A percentile compares a stretch with the other conserved stretches of the same genome.
Conservation (phyloP, 306 rosid species). For the Gastrolobium villosum region DNA sequence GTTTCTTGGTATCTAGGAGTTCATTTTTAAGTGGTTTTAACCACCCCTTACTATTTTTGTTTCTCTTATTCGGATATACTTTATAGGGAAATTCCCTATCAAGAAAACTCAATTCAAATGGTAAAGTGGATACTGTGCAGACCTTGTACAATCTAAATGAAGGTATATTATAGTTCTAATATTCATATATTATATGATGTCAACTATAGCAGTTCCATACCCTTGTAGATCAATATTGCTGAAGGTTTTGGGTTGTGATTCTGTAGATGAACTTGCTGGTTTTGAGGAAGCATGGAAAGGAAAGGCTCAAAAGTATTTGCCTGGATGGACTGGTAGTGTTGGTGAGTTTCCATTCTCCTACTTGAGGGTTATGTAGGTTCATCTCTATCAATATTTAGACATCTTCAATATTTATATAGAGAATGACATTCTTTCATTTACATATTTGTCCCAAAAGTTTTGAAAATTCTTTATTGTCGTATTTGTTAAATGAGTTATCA, state of each 20-base stretch:
- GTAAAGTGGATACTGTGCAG: conserved; percentile 72
- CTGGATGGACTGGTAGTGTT: conserved; percentile 65
- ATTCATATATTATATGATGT: conserved; percentile 2
- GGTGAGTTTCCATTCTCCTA: conserved; percentile 56
- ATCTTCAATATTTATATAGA: conserved; percentile 10
- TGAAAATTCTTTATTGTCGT: neutral
- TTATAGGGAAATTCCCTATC: conserved; percentile 70
- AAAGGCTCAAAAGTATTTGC: conserved; percentile 67
- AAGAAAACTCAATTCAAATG: conserved; percentile 77
- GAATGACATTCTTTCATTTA: neutral
- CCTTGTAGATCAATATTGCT: conserved; percentile 6
- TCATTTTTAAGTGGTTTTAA: neutral
- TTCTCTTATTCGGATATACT: neutral
- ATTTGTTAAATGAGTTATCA: neutral
- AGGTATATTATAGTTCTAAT: conserved; percentile 63
- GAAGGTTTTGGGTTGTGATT: conserved; percentile 38
- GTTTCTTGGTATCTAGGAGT: neutral
- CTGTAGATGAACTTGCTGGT: conserved; percentile 72
- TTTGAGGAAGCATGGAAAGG: conserved; percentile 85
- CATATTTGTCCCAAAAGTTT: conserved; percentile 1
- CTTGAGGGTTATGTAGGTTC: neutral
- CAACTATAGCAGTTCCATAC: neutral
- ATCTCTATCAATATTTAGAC: neutral
- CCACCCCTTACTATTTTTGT: neutral
- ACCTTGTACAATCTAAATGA: conserved; percentile 82